phyloP scores from a whole-genome alignment of 306 rosid species.

The Rubus parviflorus region DNA sequence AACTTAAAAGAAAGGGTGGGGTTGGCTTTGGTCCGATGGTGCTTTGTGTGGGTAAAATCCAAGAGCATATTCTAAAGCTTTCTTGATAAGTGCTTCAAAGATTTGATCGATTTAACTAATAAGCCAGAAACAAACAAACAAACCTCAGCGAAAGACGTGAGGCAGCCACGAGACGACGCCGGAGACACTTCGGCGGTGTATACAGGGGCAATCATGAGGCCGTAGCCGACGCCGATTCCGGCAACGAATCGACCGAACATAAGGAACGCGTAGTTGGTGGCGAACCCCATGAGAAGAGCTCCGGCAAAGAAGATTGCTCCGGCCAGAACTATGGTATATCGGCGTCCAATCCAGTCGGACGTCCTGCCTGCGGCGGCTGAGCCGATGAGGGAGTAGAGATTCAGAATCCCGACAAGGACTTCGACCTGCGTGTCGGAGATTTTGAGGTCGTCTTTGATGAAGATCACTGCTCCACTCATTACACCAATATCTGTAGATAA shows the following conservation, averaged over 20 bases:
- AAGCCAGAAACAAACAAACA: background rate
- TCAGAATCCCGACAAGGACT: conserved; percentile 65
- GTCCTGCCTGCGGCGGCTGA: conserved; percentile 72
- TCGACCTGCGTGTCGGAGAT: conserved; percentile 52
- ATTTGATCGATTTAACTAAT: background rate
- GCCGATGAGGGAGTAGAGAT: conserved; percentile 68
- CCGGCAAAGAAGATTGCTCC: conserved; percentile 65
- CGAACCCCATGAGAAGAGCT: conserved; percentile 75
- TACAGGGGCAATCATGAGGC: conserved; percentile 73
- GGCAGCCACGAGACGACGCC: conserved; percentile 77
- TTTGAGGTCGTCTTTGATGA: conserved; percentile 54
- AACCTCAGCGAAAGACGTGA: conserved; percentile 79
- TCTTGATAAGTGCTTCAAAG: conserved; percentile 4
- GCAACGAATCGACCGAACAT: conserved; percentile 79
- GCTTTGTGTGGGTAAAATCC: background rate
- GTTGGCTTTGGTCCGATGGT: background rate
- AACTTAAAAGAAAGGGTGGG: background rate
- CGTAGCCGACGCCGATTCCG: conserved; percentile 76
- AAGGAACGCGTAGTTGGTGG: conserved; percentile 70
- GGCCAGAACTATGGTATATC: conserved; percentile 68
- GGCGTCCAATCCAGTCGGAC: conserved; percentile 92
- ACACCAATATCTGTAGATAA: conserved; percentile 74
- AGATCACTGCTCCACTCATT: conserved; percentile 82
- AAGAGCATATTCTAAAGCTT: background rate
- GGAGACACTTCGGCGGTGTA: conserved; percentile 85